phyloP scores from a whole-genome alignment of 2,329 filamentous ascomycete genomes.

The Sporothrix luriei region DNA sequence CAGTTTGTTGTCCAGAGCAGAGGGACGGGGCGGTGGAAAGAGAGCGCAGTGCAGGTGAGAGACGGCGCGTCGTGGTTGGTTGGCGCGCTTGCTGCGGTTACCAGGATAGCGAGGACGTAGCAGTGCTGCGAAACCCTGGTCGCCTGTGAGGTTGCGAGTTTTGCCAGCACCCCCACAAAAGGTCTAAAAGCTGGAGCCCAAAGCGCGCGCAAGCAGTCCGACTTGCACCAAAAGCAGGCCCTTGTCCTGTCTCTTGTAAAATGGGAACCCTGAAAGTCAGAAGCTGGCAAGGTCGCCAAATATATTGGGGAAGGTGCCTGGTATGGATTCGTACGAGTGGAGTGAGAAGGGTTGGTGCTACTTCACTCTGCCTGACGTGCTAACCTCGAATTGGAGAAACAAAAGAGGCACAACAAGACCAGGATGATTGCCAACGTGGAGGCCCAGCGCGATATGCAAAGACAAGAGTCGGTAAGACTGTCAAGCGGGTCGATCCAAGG shows the following conservation, averaged over 20 bases:
- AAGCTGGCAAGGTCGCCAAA: conserved; percentile 11
- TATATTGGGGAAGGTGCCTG: not conserved
- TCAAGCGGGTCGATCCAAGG: conserved; percentile 13
- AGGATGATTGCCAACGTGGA: conserved; percentile 6
- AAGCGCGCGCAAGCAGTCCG: conserved; percentile 27
- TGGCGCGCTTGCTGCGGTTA: conserved; percentile 30
- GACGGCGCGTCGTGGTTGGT: conserved; percentile 35
- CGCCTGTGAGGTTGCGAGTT: not conserved
- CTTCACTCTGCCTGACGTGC: not conserved
- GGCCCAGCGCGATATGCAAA: not conserved
- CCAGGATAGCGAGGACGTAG: conserved; percentile 14
- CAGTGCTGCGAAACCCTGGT: conserved; percentile 27
- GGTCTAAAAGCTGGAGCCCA: conserved; percentile 27
- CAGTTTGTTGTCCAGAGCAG: conserved; percentile 8
- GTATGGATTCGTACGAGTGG: conserved; percentile 12
- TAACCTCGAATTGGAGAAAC: not conserved
- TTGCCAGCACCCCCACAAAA: conserved; percentile 27
- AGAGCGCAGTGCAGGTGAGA: conserved; percentile 1
- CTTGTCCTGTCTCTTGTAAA: conserved; percentile 9
- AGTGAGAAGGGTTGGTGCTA: not conserved
- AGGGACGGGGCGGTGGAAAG: not conserved
- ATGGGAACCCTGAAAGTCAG: not conserved
- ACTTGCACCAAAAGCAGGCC: not conserved
- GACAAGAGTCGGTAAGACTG: conserved; percentile 5
- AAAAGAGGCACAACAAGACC: not conserved